Base-by-base conservation (phyloP, 2,329 filamentous ascomycete genomes). In the Colletotrichum echinochloae region DNA sequence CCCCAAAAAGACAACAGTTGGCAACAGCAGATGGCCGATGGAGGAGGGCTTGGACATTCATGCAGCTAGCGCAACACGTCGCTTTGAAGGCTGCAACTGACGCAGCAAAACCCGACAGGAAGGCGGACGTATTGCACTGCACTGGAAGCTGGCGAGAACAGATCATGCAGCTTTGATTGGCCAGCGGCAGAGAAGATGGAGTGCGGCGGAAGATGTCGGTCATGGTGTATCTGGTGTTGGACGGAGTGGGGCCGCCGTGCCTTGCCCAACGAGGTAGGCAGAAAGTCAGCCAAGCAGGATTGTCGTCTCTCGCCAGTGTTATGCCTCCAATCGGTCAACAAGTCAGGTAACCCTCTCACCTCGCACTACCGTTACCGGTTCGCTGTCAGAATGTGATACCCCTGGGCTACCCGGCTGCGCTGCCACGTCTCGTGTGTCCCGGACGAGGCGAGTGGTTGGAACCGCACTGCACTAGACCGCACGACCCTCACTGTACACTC, bases 241-340 rank as follows among this genome's bases (percentile, higher is more conserved):
- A 60, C 20, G 61, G 28, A 54, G 63, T 39, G 66, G 55, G 48
- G 56, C 37, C 16, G 39, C 51, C 46, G 60, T 70, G 62, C 63
- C 63, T 55, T 67, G 63, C 56, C 56, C 49, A n/a, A n/a, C n/a
- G 56, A 66, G 30, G 64, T 46, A 35, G 64, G 64, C 28, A 61
- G 56, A 46, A 52, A 67, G 56, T 39, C 67, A 59, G 30, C 56
- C 63, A 66, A 61, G 67, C 67, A 57, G 35, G 18, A 61, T 60
- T 52, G 44, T 28, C 35, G 33, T 68, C 39, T 57, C n/a, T 51
- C 52, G 26, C 59, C 51, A n/a, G 28, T 56, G 30, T 49, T 46
- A 33, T 39, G 37, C 54, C 44, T 18, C 37, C 52, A 37, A 28
- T 59, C 52, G 60, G 41, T 64, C 44, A 57, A 52, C 26, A 44